Conservation (phyloP, 768 basidiomycete genomes). For the Suillus plorans region DNA sequence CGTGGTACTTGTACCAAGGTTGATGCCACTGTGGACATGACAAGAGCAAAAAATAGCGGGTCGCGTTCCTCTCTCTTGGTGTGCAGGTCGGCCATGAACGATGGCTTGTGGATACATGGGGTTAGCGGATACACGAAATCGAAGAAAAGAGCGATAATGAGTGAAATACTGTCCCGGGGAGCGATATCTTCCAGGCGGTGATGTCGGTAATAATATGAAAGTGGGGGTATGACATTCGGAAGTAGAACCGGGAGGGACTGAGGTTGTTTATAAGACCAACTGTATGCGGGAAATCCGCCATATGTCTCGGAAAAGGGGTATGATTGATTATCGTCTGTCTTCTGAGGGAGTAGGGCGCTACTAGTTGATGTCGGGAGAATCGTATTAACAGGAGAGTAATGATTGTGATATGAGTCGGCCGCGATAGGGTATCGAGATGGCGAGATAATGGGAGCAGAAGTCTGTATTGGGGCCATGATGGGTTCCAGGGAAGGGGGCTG, state of each 20-base stretch:
- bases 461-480: conserved; percentile 40
- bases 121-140: conserved; percentile 93
- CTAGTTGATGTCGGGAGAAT: conserved; percentile 29
- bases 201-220: conserved; percentile 72
- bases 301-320: conserved; percentile 50
- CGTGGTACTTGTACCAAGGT: conserved; percentile 88
- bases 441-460: conserved; percentile 42
- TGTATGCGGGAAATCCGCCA: conserved; percentile 64
- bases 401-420: conserved; percentile 64
- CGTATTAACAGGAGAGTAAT: conserved; percentile 43
- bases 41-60: conserved; percentile 86
- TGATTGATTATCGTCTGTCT: conserved; percentile 44
- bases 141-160: conserved; percentile 87
- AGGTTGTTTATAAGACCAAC: conserved; percentile 72
- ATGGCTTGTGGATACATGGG: conserved; percentile 88
- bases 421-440: conserved; percentile 73
- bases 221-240: conserved; percentile 50
- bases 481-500: conserved; percentile 52
- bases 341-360: conserved; percentile 35
- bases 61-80: conserved; percentile 80
- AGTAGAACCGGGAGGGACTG: conserved; percentile 44
- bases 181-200: conserved; percentile 81
- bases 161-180: conserved; percentile 74
- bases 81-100: conserved; percentile 88
- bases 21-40: conserved; percentile 86